A percentile compares a stretch with the other conserved stretches of the same genome.
These are phyloP conservation scores for Isoetes engelmannii DNA, from an alignment of 83 land plant species.

Conservation along the genomic window DNA sequence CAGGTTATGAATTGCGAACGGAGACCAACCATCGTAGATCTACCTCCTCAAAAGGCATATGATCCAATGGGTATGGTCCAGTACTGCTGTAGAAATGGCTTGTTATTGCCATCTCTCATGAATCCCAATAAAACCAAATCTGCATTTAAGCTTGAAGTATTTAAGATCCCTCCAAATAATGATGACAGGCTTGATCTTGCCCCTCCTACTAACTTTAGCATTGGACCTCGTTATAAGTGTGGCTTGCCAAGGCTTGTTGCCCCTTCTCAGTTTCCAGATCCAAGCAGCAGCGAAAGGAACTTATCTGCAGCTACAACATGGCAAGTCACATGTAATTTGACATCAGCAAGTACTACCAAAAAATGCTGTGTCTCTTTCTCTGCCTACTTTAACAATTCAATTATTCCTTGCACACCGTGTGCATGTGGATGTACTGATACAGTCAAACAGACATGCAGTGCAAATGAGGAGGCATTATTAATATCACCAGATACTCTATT, in stretches of 20 bases:
- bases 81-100: slow-evolving; percentile 74
- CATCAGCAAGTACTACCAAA: slow-evolving; percentile 15
- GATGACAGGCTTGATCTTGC: slow-evolving; percentile 36
- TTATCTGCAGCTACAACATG: slow-evolving; percentile 51
- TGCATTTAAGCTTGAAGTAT: slow-evolving; percentile 56
- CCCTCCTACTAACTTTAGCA: slow-evolving; percentile 61
- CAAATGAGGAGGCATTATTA: slow-evolving; percentile 43
- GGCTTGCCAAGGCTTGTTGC: slow-evolving; percentile 51
- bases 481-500: slow-evolving; percentile 59
- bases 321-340: slow-evolving; percentile 80
- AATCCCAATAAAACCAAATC: slow-evolving; percentile 51
- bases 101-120: slow-evolving; percentile 44
- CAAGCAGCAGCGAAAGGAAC: slow-evolving; percentile 37
- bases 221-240: slow-evolving; percentile 42
- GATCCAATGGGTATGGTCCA: slow-evolving; percentile 53
- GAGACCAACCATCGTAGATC: slow-evolving; percentile 57
- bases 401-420: slow-evolving; percentile 61
- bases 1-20: slow-evolving; percentile 48
- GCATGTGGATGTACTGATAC: slow-evolving; percentile 57
- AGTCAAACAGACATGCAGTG: slow-evolving; percentile 34
- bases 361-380: slow-evolving; percentile 84
- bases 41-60: slow-evolving; percentile 45
- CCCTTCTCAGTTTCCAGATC: slow-evolving; percentile 60
- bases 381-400: slow-evolving; percentile 61
- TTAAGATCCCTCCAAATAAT: slow-evolving; percentile 64